These are phyloP conservation scores for Chamaecrista fasciculata DNA, from an alignment of 306 rosid species.

Conservation along the genomic window DNA sequence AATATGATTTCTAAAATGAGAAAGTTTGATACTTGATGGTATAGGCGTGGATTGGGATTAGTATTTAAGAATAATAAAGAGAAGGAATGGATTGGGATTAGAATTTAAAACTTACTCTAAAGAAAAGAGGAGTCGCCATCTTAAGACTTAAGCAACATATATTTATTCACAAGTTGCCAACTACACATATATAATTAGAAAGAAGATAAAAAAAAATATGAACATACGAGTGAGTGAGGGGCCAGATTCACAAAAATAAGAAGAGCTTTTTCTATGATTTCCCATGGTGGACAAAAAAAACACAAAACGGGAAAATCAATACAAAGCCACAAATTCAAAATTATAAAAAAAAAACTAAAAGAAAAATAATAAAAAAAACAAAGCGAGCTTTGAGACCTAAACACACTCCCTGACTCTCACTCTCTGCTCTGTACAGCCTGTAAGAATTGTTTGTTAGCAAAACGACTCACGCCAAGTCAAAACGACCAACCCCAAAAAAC, in stretches of 20 bases:
- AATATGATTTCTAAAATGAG: neutral
- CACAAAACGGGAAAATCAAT: conserved; percentile 36
- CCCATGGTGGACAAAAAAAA: conserved; percentile 35
- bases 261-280: conserved; percentile 41
- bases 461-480: conserved; percentile 31
- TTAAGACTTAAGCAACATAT: neutral
- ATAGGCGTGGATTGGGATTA: neutral
- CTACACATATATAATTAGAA: neutral
- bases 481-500: conserved; percentile 31
- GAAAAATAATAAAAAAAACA: conserved; percentile 41
- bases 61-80: neutral
- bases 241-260: neutral
- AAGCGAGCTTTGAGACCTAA: conserved; percentile 37
- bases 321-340: conserved; percentile 68
- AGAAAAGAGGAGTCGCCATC: too few species aligned
- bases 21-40: neutral
- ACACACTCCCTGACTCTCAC: conserved; percentile 20
- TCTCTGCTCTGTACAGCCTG: conserved; percentile 52
- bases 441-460: conserved; percentile 50
- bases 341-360: too few species aligned
- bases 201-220: too few species aligned
- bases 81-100: neutral
- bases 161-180: neutral
- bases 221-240: too few species aligned
- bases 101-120: too few species aligned